Conservation (phyloP, 805 yeast species). For the Babjeviella inositovora region DNA sequence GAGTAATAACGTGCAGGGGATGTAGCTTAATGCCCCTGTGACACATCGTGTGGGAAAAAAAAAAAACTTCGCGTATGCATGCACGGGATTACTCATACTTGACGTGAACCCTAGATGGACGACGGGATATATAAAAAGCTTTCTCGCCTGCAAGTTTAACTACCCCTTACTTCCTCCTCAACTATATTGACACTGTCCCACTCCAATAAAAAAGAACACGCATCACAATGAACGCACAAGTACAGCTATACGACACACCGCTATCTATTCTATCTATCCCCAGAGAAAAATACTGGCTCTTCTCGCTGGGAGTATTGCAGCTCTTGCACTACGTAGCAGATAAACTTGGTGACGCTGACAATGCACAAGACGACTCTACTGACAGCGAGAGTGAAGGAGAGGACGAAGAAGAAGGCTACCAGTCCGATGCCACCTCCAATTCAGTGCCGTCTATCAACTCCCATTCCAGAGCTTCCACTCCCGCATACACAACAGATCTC, state of each 20-base stretch:
- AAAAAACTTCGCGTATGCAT: no score
- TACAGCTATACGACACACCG: conserved; percentile 25
- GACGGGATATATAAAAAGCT: no score
- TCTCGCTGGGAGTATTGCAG: conserved; percentile 30
- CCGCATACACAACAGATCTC: conserved; percentile 1
- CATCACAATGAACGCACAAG: conserved; percentile 22
- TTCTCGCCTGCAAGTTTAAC: no score
- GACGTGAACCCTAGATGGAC: no score
- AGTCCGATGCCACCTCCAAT: no score
- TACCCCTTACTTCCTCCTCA: no score
- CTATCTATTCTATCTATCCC: conserved; percentile 38
- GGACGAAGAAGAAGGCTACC: conserved; percentile 1
- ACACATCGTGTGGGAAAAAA: no score
- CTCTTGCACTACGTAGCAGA: conserved; percentile 14
- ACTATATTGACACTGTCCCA: no score
- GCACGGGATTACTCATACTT: no score
- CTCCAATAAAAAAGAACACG: background rate
- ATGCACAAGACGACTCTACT: conserved; percentile 1
- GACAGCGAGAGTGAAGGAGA: conserved; percentile 2
- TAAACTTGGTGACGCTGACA: conserved; percentile 1
- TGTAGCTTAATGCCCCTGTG: no score
- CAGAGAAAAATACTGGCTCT: conserved; percentile 33
- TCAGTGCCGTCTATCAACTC: conserved; percentile 3
- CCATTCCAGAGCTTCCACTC: conserved; percentile 3
- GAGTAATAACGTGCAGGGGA: no score